A percentile compares a stretch with the other conserved stretches of the same genome.
Conservation (phyloP, 106 monocot species). For the Allium cepa region DNA sequence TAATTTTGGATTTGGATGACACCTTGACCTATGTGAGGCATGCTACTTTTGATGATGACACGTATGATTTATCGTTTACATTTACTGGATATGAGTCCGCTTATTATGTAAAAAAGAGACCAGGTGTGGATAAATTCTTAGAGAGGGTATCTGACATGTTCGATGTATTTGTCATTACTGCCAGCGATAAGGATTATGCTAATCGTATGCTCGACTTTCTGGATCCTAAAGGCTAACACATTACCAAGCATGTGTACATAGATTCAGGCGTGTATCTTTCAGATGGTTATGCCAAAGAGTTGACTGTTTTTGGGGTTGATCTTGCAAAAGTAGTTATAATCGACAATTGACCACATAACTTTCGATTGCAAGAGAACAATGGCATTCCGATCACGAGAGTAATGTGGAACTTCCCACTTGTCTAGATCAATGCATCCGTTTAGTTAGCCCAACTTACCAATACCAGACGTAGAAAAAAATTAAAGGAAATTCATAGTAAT, state of each 20-base stretch:
- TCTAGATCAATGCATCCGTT: too few relatives aligned
- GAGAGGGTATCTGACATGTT: not conserved
- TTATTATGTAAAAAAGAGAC: too few relatives aligned
- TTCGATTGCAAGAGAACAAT: conserved; percentile 69
- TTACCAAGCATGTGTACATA: conserved; percentile 61
- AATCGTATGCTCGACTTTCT: conserved; percentile 58
- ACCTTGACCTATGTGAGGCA: too few relatives aligned
- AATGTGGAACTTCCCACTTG: too few relatives aligned
- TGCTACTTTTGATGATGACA: too few relatives aligned
- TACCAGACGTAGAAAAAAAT: too few relatives aligned
- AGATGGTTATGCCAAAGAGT: conserved; percentile 32
- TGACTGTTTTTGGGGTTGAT: too few relatives aligned
- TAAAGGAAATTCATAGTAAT: too few relatives aligned
- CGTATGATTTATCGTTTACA: too few relatives aligned
- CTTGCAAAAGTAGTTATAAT: conserved; percentile 40
- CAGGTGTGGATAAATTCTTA: not conserved
- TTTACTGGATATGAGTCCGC: too few relatives aligned
- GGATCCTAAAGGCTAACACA: conserved; percentile 52
- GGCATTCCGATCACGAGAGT: conserved; percentile 63
- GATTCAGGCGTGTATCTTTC: conserved; percentile 77
- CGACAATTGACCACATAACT: conserved; percentile 36
- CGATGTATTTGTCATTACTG: not conserved
- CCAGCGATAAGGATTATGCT: conserved; percentile 88
- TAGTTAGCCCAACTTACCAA: too few relatives aligned
- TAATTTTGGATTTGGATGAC: too few relatives aligned